These are phyloP conservation scores for Chaetomidium leptoderma DNA, from an alignment of 495 filamentous ascomycete genomes.

Conservation along the genomic window DNA sequence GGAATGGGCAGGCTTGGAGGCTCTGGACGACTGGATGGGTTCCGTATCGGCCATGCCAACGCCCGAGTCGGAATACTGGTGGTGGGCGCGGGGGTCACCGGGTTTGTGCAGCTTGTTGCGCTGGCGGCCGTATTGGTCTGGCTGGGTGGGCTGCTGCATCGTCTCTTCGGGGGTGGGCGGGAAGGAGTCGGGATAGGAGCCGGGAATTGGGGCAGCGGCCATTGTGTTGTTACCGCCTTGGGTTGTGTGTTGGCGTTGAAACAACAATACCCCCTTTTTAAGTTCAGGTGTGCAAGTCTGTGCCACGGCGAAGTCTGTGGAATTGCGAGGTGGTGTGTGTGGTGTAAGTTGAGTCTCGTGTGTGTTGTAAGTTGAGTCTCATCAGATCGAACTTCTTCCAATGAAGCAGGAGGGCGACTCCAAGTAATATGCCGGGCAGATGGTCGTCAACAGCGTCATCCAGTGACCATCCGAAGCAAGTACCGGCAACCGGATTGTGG, in stretches of 20 bases:
- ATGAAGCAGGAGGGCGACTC: not conserved
- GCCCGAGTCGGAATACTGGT: conserved; percentile 33
- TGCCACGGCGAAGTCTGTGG: not conserved
- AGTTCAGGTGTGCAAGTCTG: no score
- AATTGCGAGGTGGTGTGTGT: not conserved
- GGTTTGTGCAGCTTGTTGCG: conserved; percentile 35
- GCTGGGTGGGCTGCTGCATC: not conserved
- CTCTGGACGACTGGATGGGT: not conserved
- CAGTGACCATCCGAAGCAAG: not conserved
- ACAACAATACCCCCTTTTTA: no score
- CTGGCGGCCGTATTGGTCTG: conserved; percentile 8
- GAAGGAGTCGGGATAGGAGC: conserved; percentile 14
- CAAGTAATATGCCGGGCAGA: not conserved
- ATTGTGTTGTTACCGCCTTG: not conserved
- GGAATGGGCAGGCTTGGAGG: not conserved
- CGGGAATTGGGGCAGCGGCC: conserved; percentile 5
- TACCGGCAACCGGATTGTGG: not conserved
- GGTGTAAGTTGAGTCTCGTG: not conserved
- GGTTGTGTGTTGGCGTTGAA: not conserved
- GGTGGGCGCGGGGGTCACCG: conserved; percentile 30
- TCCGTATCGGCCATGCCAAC: conserved; percentile 24
- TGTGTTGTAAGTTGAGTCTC: not conserved
- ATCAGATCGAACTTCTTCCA: no score
- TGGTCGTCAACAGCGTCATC: not conserved
- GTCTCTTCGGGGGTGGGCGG: conserved; percentile 17